Base-by-base conservation (phyloP, 2,329 filamentous ascomycete genomes). In the Arthrobotrys musiformis region DNA sequence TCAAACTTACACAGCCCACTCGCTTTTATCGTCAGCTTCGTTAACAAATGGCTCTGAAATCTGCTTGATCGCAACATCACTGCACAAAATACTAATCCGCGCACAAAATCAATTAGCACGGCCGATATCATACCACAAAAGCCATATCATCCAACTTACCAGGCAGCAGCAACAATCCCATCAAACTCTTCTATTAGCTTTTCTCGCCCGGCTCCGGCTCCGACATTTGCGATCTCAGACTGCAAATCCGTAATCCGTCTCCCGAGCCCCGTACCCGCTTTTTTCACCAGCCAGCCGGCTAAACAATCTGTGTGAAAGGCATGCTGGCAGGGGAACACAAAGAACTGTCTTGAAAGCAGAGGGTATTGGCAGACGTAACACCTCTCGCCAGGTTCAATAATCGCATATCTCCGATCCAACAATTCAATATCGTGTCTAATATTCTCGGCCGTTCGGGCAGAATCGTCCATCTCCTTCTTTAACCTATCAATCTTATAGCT, bases 301-400 rank as follows among this genome's bases (percentile, higher is more conserved):
- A 99, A 85, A 83, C 95, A 99, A 82, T 99, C 95, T 46, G 92
- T 94, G 83, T 99, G 95, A 82, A 99, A 99, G 2, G 94, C 92
- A 84, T 99, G 95, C 85, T 99, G 95, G 83, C 95, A 99, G 0
- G 95, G 95, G 80, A 99, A 99, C 17, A 99, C 95, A 81, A 98
- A 99, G 84, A 99, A 99, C 81, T 97, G 94, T 66, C 94, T 86
- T 82, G 92, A 94, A 15, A 99, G 87, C 66, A 99, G 85, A 8
- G 95, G 95, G 69, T 98, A 84, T 0, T 90, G 89, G 82, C 95
- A 99, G 1, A 91, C 89, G 85, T 94, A 96, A 84, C 95, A 99
- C 82, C 93, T 91, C 86, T 99, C 95, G 0, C 95, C 95, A 0
- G 95, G 94, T 82, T 97, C 94, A 5, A 99, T 95, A 79, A 99